Base-by-base conservation (phyloP, 768 basidiomycete genomes). In the Lentinus tigrinus region DNA sequence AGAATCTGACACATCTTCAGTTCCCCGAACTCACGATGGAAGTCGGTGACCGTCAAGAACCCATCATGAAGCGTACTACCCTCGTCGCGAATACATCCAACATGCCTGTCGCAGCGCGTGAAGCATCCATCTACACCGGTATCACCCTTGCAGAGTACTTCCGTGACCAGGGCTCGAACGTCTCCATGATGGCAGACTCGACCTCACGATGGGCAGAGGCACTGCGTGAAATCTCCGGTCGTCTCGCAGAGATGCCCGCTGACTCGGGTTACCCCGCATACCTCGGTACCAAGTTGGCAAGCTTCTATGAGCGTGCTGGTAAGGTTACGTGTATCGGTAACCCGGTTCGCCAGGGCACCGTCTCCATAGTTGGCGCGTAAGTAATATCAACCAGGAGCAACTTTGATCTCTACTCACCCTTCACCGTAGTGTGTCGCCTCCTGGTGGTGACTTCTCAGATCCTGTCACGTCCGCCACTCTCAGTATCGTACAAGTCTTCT, bases 201-300 rank as follows among this genome's bases (percentile, higher is more conserved):
- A 98, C 96, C 0, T 96, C 94, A 21, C 95, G 97, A 65, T 99
- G 97, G 97, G 97, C 97, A 27, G 97, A 99, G 71, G 97, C 97
- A 19, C 78, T 99, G 46, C 94, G 97, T 79, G 97, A 99, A 82
- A 98, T 99, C 63, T 98, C 95, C 23, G 97, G 97, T 75, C 95
- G 97, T 75, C 75, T 99, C 60, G 97, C 97, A 38, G 97, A 99
- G 76, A 99, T 99, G 97, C 97, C 97, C 48, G 97, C 97, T 28
- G 97, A 98, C 73, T 98, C 97, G 39, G 97, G 97, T 57, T 99
- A 99, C 75, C 97, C 97, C 49, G 97, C 97, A 3, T 98, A 98
- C 73, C 85, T 98, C 59, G 78, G 88, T 60, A 96, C 97, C 31
- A 98, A 98, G 75, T 78, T 98, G 36, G 97, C 97, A 21, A 86